phyloP scores from a whole-genome alignment of 1,284 basidiomycete species.

The Ceratobasidium papillatum region DNA sequence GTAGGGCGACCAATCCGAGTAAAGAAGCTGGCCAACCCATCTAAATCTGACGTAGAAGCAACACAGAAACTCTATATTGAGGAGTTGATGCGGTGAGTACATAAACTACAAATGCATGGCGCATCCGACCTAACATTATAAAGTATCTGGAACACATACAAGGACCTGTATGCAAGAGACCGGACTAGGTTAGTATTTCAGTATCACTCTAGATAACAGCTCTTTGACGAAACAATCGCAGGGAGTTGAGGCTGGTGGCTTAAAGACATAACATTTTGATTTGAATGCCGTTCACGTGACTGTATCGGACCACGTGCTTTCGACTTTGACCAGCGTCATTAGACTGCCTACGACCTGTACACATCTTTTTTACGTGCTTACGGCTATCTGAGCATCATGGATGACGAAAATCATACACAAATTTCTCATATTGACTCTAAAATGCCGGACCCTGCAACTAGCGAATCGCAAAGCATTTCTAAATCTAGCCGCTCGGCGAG shows the following conservation, averaged over 20 bases:
- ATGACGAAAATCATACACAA: background rate
- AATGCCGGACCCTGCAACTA: background rate
- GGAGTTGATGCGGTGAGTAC: conserved; percentile 80
- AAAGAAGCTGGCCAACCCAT: conserved; percentile 78
- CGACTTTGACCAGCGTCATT: background rate
- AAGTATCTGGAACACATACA: conserved; percentile 95
- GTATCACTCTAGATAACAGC: background rate
- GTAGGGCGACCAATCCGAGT: conserved; percentile 91
- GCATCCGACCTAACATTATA: background rate
- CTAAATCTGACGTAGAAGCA: conserved; percentile 79
- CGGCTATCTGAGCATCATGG: background rate
- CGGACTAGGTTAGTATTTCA: conserved; percentile 54
- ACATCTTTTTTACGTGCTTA: background rate
- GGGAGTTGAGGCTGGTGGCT: conserved; percentile 20
- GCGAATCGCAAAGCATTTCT: background rate
- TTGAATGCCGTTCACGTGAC: background rate
- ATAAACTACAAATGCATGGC: conserved; percentile 23
- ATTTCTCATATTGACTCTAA: background rate
- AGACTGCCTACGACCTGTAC: background rate
- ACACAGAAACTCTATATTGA: conserved; percentile 90
- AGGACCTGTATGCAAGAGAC: conserved; percentile 82
- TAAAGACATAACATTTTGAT: background rate
- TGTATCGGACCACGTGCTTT: background rate
- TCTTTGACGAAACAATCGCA: background rate
- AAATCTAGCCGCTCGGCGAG: background rate